Conservation (phyloP, 768 basidiomycete genomes). For the Chlorophyllum brunneum region DNA sequence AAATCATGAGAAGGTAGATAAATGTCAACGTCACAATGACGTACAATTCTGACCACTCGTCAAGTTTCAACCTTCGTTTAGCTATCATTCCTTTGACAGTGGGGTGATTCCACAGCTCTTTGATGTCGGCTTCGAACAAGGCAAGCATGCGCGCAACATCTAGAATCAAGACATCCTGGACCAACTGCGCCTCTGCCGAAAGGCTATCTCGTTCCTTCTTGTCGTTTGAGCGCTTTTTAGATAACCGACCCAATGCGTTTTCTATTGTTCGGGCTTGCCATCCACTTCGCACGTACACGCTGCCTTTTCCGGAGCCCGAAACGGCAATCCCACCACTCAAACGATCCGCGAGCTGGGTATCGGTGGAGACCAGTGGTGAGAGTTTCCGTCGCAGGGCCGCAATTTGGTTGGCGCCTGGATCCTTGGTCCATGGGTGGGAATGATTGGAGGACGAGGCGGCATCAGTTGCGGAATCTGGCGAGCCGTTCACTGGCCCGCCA, state of each 20-base stretch:
- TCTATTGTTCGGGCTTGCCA: slow-evolving; percentile 74
- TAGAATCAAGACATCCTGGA: slow-evolving; percentile 53
- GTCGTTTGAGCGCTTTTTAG: slow-evolving; percentile 28
- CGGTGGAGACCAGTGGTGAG: slow-evolving; percentile 55
- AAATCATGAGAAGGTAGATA: slow-evolving; percentile 5
- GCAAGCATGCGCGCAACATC: slow-evolving; percentile 60
- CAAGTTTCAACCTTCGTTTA: slow-evolving; percentile 68
- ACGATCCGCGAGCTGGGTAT: slow-evolving; percentile 62
- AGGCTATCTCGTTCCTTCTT: slow-evolving; percentile 31
- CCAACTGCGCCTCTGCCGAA: slow-evolving; percentile 28
- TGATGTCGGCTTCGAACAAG: slow-evolving; percentile 59
- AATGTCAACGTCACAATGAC: slow-evolving; percentile 24
- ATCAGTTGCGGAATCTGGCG: slow-evolving; percentile 24
- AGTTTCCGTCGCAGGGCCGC: slow-evolving; percentile 57
- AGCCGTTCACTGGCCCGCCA: slow-evolving; percentile 17
- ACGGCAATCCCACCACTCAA: slow-evolving; percentile 72
- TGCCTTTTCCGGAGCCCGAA: slow-evolving; percentile 72
- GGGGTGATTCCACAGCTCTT: slow-evolving; percentile 69
- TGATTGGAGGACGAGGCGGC: slow-evolving; percentile 25
- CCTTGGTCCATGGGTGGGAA: slow-evolving; percentile 22
- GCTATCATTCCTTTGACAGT: slow-evolving; percentile 65
- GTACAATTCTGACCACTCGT: slow-evolving; percentile 89
- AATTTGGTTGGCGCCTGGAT: slow-evolving; percentile 36
- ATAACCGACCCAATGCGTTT: slow-evolving; percentile 40
- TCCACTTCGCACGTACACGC: slow-evolving; percentile 73